phyloP scores from a whole-genome alignment of 1,284 basidiomycete genomes.

The Boletus semigastroideus region DNA sequence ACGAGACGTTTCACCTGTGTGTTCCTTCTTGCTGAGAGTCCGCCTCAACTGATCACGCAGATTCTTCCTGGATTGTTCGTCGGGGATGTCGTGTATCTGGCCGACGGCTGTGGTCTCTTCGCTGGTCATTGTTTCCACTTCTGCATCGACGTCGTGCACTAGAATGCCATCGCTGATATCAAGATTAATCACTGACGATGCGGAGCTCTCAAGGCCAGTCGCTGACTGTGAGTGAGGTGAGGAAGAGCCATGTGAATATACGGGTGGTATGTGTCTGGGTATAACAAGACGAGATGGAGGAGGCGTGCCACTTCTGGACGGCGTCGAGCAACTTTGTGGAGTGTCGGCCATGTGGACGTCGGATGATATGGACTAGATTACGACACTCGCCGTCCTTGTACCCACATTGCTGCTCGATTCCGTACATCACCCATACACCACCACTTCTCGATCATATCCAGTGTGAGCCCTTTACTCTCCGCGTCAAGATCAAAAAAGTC shows the following conservation, averaged over 20 bases:
- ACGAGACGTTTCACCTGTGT: slow-evolving; percentile 22
- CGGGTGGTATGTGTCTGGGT: slow-evolving; percentile 40
- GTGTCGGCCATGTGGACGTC: slow-evolving; percentile 13
- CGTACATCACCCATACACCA: slow-evolving; percentile 76
- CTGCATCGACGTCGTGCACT: slow-evolving; percentile 61
- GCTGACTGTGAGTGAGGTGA: slow-evolving; percentile 32
- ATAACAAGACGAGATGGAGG: slow-evolving; percentile 45
- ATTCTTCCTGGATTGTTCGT: slow-evolving; percentile 60
- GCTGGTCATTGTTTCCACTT: slow-evolving; percentile 49
- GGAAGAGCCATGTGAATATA: slow-evolving; percentile 41
- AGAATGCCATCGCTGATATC: slow-evolving; percentile 65
- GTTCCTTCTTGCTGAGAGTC: slow-evolving; percentile 54
- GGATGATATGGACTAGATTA: slow-evolving; percentile 11
- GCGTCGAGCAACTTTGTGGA: slow-evolving; percentile 31
- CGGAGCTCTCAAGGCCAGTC: slow-evolving; percentile 55
- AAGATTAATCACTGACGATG: slow-evolving; percentile 64
- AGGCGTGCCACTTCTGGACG: slow-evolving; percentile 38
- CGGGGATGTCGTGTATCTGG: slow-evolving; percentile 40
- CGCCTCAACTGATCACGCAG: slow-evolving; percentile 68
- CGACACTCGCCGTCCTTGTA: slow-evolving; percentile 52
- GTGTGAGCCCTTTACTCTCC: slow-evolving; percentile 33
- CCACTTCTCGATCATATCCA: slow-evolving; percentile 80
- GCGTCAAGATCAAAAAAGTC: slow-evolving; percentile 63
- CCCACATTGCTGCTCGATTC: slow-evolving; percentile 70
- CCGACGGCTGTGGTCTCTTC: slow-evolving; percentile 50